phyloP scores from a whole-genome alignment of 331 rosid genomes.

The Rhamnella rubrinervis region DNA sequence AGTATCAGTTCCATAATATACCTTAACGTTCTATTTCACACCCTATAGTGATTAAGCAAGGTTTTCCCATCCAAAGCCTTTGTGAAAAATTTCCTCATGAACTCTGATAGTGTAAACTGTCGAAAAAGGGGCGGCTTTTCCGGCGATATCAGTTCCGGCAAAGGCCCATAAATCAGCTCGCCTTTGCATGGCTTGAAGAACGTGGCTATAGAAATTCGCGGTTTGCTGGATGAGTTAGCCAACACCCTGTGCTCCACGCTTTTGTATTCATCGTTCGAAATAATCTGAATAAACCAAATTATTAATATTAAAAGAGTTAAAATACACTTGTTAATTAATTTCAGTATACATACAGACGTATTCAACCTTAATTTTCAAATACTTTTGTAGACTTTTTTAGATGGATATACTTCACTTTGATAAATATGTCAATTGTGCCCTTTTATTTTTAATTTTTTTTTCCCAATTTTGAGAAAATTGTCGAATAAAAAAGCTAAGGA shows the following conservation, averaged over 20 bases:
- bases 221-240: slow-evolving; percentile 47
- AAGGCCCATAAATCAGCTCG: slow-evolving; percentile 58
- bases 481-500: too few relatives aligned
- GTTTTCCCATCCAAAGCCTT: slow-evolving; percentile 65
- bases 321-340: too few relatives aligned
- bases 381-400: too few relatives aligned
- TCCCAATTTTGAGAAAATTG: too few relatives aligned
- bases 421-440: too few relatives aligned
- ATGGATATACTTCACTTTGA: too few relatives aligned
- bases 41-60: slow-evolving; percentile 49
- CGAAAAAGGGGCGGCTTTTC: slow-evolving; percentile 53
- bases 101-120: slow-evolving; percentile 44
- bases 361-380: too few relatives aligned
- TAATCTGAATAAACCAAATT: slow-evolving; percentile 31
- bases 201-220: slow-evolving; percentile 46
- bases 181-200: slow-evolving; percentile 55
- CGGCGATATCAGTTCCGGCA: slow-evolving; percentile 59
- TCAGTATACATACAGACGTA: too few relatives aligned
- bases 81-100: slow-evolving; percentile 50
- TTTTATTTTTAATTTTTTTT: too few relatives aligned
- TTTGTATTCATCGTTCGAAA: slow-evolving; percentile 61
- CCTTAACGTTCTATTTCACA: neutral
- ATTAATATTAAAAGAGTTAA: too few relatives aligned
- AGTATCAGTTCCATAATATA: too few relatives aligned
- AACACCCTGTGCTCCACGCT: slow-evolving; percentile 73